These are phyloP conservation scores for Candida ovalis DNA, from an alignment of 805 yeast species.

Conservation along the genomic window DNA sequence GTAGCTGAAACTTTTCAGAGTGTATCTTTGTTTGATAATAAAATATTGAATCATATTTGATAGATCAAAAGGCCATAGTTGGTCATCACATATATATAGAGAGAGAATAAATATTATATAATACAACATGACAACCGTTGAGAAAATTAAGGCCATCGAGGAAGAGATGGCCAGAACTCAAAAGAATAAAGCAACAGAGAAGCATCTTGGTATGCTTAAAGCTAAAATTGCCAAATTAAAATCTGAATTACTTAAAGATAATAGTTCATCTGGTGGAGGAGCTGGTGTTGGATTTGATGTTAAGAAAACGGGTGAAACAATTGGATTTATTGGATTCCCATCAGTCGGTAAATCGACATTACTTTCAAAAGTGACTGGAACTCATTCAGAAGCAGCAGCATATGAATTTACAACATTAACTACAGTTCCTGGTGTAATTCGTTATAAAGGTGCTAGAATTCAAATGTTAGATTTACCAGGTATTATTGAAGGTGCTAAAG, in stretches of 20 bases:
- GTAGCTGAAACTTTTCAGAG: too few species aligned
- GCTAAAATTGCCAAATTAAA: slow-evolving; percentile 94
- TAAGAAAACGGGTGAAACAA: slow-evolving; percentile 96
- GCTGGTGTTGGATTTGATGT: slow-evolving; percentile 97
- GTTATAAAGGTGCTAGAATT: slow-evolving; percentile 94
- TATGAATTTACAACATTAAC: slow-evolving; percentile 97
- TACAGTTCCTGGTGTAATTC: slow-evolving; percentile 95
- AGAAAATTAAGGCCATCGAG: slow-evolving; percentile 81
- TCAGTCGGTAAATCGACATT: slow-evolving; percentile 91
- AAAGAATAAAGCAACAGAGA: slow-evolving; percentile 95
- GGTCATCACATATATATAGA: background rate
- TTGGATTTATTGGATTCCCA: slow-evolving; percentile 98
- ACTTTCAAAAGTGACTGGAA: slow-evolving; percentile 85
- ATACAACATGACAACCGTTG: slow-evolving; percentile 59
- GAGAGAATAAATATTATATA: background rate
- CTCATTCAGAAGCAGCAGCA: slow-evolving; percentile 96
- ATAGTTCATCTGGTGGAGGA: slow-evolving; percentile 75
- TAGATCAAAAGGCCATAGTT: too few species aligned
- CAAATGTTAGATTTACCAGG: slow-evolving; percentile 95
- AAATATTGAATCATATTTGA: too few species aligned
- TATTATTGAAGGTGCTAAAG: slow-evolving; percentile 87
- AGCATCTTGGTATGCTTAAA: slow-evolving; percentile 94
- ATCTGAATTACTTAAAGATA: slow-evolving; percentile 78
- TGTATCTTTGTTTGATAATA: too few species aligned
- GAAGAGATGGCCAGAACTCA: slow-evolving; percentile 98